Percentiles rank a stretch among this genome's conserved stretches.
Conservation (phyloP, 83 land plant species). For the Larix sibirica region DNA sequence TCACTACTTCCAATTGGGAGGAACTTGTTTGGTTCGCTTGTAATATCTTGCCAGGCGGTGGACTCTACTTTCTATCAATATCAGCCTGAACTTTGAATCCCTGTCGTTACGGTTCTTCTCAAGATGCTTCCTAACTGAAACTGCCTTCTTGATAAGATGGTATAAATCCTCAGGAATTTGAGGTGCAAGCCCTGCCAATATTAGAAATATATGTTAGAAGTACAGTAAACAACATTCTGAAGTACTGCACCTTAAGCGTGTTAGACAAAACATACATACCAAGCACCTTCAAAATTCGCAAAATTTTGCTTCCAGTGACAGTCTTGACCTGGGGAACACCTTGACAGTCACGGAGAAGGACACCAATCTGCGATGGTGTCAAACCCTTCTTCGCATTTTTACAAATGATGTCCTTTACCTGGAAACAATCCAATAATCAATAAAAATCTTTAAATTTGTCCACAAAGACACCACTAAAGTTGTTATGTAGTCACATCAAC, state of each 20-base stretch:
- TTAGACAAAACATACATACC: slow-evolving; percentile 27
- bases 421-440: neutral
- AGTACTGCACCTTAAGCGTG: slow-evolving; percentile 8
- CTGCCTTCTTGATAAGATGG: slow-evolving; percentile 78
- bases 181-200: slow-evolving; percentile 57
- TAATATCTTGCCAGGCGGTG: slow-evolving; percentile 77
- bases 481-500: too few species aligned
- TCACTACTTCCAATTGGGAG: slow-evolving; percentile 83
- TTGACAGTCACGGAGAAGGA: slow-evolving; percentile 63
- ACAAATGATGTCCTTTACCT: slow-evolving; percentile 76
- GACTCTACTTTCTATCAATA: slow-evolving; percentile 74
- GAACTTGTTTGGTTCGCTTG: slow-evolving; percentile 78
- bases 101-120: slow-evolving; percentile 83
- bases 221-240: neutral
- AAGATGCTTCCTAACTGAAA: slow-evolving; percentile 73
- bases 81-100: slow-evolving; percentile 71
- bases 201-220: neutral
- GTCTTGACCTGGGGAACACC: slow-evolving; percentile 64
- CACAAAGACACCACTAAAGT: too few species aligned
- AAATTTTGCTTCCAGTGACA: slow-evolving; percentile 69
- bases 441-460: too few species aligned
- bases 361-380: slow-evolving; percentile 76
- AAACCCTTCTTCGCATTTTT: slow-evolving; percentile 80
- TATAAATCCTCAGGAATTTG: slow-evolving; percentile 79
- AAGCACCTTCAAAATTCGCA: slow-evolving; percentile 68